Evolutionary conservation across 2,329 filamentous ascomycete genomes (phyloP), one percentile per base, ranked within the genome.

Genomic region (Acephala macrosclerotiorum): DNA sequence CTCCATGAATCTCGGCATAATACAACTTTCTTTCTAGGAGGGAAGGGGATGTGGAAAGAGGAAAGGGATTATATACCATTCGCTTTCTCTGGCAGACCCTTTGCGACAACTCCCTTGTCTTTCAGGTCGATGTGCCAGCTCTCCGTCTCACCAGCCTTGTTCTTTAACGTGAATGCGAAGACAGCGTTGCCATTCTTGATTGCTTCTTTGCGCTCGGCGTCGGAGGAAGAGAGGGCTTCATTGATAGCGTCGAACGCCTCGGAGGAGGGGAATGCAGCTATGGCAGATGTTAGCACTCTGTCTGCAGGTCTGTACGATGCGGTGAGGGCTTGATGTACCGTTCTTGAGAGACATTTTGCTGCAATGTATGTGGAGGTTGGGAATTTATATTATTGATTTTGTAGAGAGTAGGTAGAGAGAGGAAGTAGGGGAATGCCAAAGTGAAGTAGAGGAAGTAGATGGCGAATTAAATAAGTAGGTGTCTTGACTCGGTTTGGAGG

Each of bases 101-200:
- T 91, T 74, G 87, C 91, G 49, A 97, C 94, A 63, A 86, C 86
- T 70, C 96, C 96, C 68, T 90, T 91, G 76, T 96, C 87, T 86
- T 97, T 97, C 68, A 99, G 88, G 79, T 99, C 96, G 73, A 99
- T 92, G 83, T 96, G 88, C 96, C 96, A 99, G 81, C 88, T 91
- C 75, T 93, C 89, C 66, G 89, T 89, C 79, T 94, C 87, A 74
- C 93, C 93, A 26, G 85, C 85, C 65, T 83, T 80, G 86, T 99
- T 99, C 86, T 97, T 98, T 72, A 99, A 84, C 62, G 88, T 93
- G 82, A 99, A 98, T 67, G 90, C 90, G 79, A 97, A 97, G 79
- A 98, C 84, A 67, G 91, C 93, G 75, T 91, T 91, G 77, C 89
- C 95, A 78, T 93, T 89, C 82, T 96, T 95, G 80, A 98, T 90